Evolutionary conservation across 371 early-diverging fungal genomes (phyloP).

Genomic region (Chytridium lagenaria): DNA sequence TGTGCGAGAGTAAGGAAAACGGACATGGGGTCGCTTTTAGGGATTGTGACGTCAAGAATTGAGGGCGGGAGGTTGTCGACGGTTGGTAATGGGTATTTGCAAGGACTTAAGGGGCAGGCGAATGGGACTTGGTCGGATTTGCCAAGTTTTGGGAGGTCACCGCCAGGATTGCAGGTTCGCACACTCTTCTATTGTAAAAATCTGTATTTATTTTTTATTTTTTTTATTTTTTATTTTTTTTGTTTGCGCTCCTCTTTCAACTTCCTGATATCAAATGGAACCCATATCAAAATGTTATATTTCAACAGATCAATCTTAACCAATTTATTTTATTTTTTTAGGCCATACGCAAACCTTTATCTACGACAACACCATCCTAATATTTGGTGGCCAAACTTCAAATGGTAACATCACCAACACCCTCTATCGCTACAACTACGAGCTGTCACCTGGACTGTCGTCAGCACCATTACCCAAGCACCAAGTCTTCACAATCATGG

Average conservation of each 20-base stretch:
- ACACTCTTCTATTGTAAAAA: neutral
- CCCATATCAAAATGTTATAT: neutral
- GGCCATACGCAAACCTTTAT: conserved; percentile 6
- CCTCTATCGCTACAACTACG: conserved; percentile 17
- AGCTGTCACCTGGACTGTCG: conserved; percentile 2
- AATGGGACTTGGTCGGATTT: conserved; percentile 12
- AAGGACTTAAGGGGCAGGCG: neutral
- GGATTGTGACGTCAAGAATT: neutral
- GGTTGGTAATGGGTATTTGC: neutral
- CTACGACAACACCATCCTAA: conserved; percentile 7
- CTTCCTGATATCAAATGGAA: neutral
- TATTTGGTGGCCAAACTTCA: conserved; percentile 27
- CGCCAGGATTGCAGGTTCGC: neutral
- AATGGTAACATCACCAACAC: conserved; percentile 9
- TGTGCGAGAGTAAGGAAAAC: neutral
- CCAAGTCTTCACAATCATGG: conserved; percentile 20
- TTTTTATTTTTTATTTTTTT: neutral
- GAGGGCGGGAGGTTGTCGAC: neutral
- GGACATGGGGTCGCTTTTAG: neutral
- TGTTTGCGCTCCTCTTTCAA: neutral
- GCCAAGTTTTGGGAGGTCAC: neutral
- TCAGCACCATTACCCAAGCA: neutral
- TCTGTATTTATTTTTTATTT: no score
- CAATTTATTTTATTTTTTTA: neutral
- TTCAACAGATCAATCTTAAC: neutral